Percentiles rank a stretch among this genome's conserved stretches.
Conservation (phyloP, 805 yeast genomes). For the Vanderwaltozyma yarrowii region DNA sequence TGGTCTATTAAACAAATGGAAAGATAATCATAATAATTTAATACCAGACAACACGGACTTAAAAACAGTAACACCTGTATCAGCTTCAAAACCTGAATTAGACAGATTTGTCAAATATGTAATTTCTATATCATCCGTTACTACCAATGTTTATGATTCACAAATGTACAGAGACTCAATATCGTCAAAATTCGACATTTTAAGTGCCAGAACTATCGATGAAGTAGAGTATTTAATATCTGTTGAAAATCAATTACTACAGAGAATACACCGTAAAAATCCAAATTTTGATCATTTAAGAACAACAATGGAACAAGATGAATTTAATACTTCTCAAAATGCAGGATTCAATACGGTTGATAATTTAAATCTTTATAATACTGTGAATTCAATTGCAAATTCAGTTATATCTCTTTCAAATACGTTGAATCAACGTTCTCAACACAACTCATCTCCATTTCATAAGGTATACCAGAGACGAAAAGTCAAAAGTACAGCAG, state of each 20-base stretch:
- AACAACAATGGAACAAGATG: background rate
- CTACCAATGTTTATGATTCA: conserved; percentile 7
- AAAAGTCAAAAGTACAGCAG: conserved; percentile 16
- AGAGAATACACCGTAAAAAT: conserved; percentile 2
- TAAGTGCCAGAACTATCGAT: conserved; percentile 62
- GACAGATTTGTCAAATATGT: conserved; percentile 30
- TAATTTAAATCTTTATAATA: conserved; percentile 27
- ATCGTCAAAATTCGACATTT: conserved; percentile 42
- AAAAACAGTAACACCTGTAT: background rate
- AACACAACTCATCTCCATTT: conserved; percentile 15
- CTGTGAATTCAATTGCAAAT: conserved; percentile 27
- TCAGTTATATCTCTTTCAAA: conserved; percentile 28
- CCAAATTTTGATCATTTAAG: background rate
- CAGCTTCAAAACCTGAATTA: conserved; percentile 19
- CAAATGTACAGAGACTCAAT: conserved; percentile 7
- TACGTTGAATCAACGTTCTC: conserved; percentile 9
- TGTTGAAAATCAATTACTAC: conserved; percentile 33
- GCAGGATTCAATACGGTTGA: conserved; percentile 25
- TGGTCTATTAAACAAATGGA: conserved; percentile 25
- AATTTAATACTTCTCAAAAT: background rate
- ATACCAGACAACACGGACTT: conserved; percentile 1
- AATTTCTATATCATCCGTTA: conserved; percentile 28
- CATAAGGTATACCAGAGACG: conserved; percentile 17
- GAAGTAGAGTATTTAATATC: conserved; percentile 51
- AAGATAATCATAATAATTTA: conserved; percentile 18